Evolutionary conservation across 352 stramenopile species (phyloP).

Genomic region (Phytophthora parvispora): DNA sequence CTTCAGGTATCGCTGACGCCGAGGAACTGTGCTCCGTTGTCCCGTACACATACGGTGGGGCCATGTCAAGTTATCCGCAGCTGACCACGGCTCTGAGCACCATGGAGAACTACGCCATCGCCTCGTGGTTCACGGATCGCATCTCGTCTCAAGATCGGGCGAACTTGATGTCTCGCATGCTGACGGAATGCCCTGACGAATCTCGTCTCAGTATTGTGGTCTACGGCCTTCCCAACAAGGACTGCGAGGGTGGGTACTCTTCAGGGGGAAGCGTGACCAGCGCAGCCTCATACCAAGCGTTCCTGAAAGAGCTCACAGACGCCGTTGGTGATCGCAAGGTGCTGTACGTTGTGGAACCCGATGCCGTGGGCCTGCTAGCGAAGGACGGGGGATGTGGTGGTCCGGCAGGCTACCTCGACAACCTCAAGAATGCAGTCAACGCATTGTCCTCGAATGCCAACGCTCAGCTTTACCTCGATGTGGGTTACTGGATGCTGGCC

Average conservation of each 20-base stretch:
- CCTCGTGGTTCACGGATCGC: conserved; percentile 76
- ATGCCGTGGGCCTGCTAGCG: conserved; percentile 62
- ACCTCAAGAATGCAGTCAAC: conserved; percentile 59
- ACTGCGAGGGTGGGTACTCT: conserved; percentile 66
- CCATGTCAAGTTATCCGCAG: conserved; percentile 51
- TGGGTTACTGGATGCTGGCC: conserved; percentile 71
- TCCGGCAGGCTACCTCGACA: conserved; percentile 58
- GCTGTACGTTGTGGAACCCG: conserved; percentile 74
- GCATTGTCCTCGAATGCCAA: conserved; percentile 66
- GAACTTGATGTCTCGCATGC: conserved; percentile 34
- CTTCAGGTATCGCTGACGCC: background rate
- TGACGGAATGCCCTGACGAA: conserved; percentile 39
- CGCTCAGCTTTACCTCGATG: conserved; percentile 75
- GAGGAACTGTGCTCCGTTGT: conserved; percentile 58
- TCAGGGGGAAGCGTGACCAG: conserved; percentile 43
- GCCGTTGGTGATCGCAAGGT: conserved; percentile 62
- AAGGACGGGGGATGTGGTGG: conserved; percentile 43
- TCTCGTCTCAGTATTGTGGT: conserved; percentile 69
- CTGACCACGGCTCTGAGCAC: conserved; percentile 51
- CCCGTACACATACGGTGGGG: conserved; percentile 49
- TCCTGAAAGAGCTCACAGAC: conserved; percentile 51
- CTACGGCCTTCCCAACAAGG: conserved; percentile 83
- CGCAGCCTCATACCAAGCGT: conserved; percentile 50
- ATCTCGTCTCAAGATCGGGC: conserved; percentile 38
- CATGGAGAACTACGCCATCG: conserved; percentile 63